Conservation (phyloP, 371 early-diverging fungal species). For the Mucor sp. region DNA sequence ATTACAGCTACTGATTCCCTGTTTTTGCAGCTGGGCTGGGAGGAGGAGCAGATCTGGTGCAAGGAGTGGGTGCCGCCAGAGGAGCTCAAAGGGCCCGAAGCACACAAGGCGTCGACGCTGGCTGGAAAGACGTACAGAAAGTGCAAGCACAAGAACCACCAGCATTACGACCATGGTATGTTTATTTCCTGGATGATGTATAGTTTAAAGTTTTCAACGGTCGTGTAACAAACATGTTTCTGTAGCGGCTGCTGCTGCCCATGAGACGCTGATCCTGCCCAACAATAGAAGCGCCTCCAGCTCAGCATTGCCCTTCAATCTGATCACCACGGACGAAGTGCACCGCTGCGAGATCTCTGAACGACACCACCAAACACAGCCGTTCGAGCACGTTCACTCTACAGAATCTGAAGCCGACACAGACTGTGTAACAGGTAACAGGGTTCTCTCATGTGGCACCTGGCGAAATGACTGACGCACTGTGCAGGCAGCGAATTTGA, state of each 20-base stretch:
- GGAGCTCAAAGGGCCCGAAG: conserved; percentile 43
- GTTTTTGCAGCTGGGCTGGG: conserved; percentile 44
- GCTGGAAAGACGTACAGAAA: conserved; percentile 46
- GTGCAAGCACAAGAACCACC: conserved; percentile 19
- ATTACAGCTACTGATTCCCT: not conserved
- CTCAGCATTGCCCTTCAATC: conserved; percentile 19
- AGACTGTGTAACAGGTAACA: conserved; percentile 29
- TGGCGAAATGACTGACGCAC: not conserved
- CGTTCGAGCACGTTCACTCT: conserved; percentile 39
- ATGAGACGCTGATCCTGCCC: conserved; percentile 13
- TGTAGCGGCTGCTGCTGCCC: not conserved
- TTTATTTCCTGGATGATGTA: not conserved
- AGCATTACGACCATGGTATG: conserved; percentile 6
- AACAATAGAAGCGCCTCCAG: not conserved
- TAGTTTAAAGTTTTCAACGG: not conserved
- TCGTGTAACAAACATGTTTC: not conserved
- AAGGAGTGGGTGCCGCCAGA: conserved; percentile 50
- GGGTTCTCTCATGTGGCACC: no score
- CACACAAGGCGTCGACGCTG: conserved; percentile 44
- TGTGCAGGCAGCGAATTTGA: conserved; percentile 32
- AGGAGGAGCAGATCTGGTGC: conserved; percentile 51
- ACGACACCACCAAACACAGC: conserved; percentile 39
- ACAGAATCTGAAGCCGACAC: conserved; percentile 18
- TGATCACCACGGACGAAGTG: conserved; percentile 14
- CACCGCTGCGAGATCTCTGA: conserved; percentile 30